phyloP scores from a whole-genome alignment of 2,329 filamentous ascomycete genomes.

The Ophiostoma australiae region DNA sequence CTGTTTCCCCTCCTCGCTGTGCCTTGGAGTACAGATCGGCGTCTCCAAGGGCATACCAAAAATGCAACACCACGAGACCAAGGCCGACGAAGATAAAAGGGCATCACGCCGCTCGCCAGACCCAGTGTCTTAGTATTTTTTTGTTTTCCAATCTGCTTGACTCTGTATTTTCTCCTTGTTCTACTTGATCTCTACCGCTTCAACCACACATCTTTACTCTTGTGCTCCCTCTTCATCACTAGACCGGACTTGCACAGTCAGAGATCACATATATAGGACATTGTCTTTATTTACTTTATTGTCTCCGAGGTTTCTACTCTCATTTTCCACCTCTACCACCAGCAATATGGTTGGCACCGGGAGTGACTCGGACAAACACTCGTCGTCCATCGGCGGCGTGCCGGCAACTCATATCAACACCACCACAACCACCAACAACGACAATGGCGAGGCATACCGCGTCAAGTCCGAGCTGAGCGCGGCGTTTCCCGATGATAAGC shows the following conservation, averaged over 20 bases:
- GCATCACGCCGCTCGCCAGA: background rate
- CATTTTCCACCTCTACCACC: background rate
- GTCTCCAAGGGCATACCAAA: background rate
- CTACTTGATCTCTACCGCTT: background rate
- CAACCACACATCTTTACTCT: background rate
- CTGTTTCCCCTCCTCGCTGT: background rate
- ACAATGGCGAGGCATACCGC: constrained; percentile 25
- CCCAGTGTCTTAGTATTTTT: background rate
- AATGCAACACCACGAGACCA: background rate
- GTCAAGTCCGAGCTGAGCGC: constrained; percentile 28
- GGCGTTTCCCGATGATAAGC: constrained; percentile 20
- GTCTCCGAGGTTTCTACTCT: background rate
- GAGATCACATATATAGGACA: background rate
- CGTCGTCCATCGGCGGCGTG: background rate
- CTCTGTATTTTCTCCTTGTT: background rate
- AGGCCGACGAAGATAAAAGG: background rate
- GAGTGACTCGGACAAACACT: background rate
- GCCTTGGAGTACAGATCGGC: constrained; percentile 4
- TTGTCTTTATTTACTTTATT: background rate
- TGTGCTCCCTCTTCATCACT: background rate
- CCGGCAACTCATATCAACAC: background rate
- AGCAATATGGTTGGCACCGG: background rate
- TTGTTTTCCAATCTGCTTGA: background rate
- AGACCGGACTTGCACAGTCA: background rate
- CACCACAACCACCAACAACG: constrained; percentile 14